These are phyloP conservation scores for Aspergillus biplanus DNA, from an alignment of 495 filamentous ascomycete species.

Conservation along the genomic window DNA sequence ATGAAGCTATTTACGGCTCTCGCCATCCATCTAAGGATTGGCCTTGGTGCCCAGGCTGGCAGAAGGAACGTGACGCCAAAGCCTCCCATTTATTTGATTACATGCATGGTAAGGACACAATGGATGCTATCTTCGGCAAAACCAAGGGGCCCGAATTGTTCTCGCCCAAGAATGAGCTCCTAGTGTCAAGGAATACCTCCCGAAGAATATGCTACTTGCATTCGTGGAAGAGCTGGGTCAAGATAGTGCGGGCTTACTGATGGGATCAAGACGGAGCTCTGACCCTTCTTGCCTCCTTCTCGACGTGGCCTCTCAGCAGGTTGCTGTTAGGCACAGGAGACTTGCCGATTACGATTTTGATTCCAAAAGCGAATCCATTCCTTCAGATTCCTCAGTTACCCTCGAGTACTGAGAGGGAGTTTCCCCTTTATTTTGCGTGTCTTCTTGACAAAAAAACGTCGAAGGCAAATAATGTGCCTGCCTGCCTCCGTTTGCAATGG, in stretches of 20 bases:
- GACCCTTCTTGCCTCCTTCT: neutral
- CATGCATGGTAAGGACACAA: slow-evolving; percentile 22
- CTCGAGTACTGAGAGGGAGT: no score
- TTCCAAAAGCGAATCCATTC: no score
- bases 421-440: no score
- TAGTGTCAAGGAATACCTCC: slow-evolving; percentile 15
- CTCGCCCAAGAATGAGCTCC: slow-evolving; percentile 23
- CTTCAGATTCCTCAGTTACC: no score
- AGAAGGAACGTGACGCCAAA: no score
- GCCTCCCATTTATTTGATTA: slow-evolving; percentile 23
- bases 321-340: no score
- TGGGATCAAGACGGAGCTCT: neutral
- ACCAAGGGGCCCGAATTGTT: slow-evolving; percentile 20
- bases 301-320: neutral
- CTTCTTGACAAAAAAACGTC: no score
- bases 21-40: neutral
- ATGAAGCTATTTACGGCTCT: no score
- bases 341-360: no score
- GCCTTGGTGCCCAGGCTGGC: slow-evolving; percentile 5
- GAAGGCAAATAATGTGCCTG: no score
- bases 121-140: slow-evolving; percentile 25
- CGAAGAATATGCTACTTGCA: slow-evolving; percentile 25
- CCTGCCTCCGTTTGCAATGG: no score
- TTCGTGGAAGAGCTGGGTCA: slow-evolving; percentile 31
- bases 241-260: slow-evolving; percentile 18